Conservation (phyloP, 352 stramenopile genomes). For the Elongisporangium prolatum region DNA sequence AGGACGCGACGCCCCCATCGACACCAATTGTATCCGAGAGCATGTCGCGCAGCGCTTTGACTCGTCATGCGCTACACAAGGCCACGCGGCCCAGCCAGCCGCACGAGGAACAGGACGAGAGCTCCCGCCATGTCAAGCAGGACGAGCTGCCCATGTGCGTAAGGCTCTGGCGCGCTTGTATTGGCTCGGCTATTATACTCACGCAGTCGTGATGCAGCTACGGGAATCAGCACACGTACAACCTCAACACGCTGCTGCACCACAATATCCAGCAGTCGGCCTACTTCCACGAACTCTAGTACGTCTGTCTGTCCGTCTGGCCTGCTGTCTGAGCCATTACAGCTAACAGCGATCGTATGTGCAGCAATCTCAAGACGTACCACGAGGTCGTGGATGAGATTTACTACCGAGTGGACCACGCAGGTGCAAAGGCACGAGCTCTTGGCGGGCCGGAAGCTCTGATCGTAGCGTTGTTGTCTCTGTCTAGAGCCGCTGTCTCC, state of each 20-base stretch:
- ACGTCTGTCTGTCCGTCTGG: slow-evolving; percentile 11
- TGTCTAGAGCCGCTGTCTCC: slow-evolving; percentile 90
- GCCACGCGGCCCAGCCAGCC: slow-evolving; percentile 30
- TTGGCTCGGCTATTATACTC: no score
- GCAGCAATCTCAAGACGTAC: slow-evolving; percentile 89
- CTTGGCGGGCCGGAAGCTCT: neutral
- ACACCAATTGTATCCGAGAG: neutral
- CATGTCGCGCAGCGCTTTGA: slow-evolving; percentile 79
- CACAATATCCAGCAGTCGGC: slow-evolving; percentile 93
- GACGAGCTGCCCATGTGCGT: slow-evolving; percentile 77
- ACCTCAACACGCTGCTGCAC: slow-evolving; percentile 95
- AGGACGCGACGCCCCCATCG: neutral
- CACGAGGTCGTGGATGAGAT: slow-evolving; percentile 96
- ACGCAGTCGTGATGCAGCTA: slow-evolving; percentile 38
- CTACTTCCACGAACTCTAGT: slow-evolving; percentile 95
- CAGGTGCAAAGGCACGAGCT: slow-evolving; percentile 25
- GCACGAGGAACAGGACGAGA: slow-evolving; percentile 36
- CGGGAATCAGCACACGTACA: slow-evolving; percentile 91
- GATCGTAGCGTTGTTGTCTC: slow-evolving; percentile 14
- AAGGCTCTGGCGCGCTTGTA: neutral
- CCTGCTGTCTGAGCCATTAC: neutral
- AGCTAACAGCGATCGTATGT: neutral
- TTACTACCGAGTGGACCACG: slow-evolving; percentile 85
- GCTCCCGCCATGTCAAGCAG: slow-evolving; percentile 56
- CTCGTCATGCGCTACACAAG: slow-evolving; percentile 59